Evolutionary conservation across 495 filamentous ascomycete species (phyloP), one percentile per base, ranked within the genome.

Genomic region (Cercophora newfieldiana): DNA sequence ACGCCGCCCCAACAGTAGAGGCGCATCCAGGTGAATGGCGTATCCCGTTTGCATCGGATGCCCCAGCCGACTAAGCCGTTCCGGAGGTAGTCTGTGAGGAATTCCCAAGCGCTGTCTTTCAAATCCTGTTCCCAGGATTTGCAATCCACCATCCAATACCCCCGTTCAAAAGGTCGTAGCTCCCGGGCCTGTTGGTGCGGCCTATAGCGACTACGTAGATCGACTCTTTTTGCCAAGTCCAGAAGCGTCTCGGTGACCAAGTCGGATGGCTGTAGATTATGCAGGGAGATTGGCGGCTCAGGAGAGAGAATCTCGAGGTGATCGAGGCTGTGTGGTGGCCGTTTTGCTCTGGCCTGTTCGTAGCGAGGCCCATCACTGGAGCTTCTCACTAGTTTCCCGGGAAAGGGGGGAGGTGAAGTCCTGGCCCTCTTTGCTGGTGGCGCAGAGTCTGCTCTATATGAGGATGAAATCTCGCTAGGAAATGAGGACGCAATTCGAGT

Each of bases 1-100:
- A 89, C 76, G 24, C 82, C 78, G 0, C 90, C 90, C 85, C 88
- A 94, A 63, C 89, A 87, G 66, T 87, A 91, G 0, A 90, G 74
- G 44, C 86, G 83, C 4, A 84, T 51, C 65, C 69, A 69, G 21
- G 49, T 50, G 49, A 89, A 76, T 0, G 69, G 69, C 10, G 29
- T 19, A 30, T 80, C 75, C 19, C 78, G 75, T 54, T 28, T 58
- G 44, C 79, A 79, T 64, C 82, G 84, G 0, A 90, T 82, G 0
- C 89, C 89, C 89, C 90, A 92, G 0, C 90, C 91, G 0, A 88
- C 88, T 21, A 79, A 69, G 0, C 84, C 88, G 19, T 80, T 79
- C 1, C 77, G 78, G 10, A 93, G 69, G 66, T 87, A 89, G 3
- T 85, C 81, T 0, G 73, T 75, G 3, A 94, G 72, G 59, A 85